A percentile compares a stretch with the other conserved stretches of the same genome.
Evolutionary conservation across 176 grass and related monocot species (phyloP).

Genomic region (Eleusine coracana): DNA sequence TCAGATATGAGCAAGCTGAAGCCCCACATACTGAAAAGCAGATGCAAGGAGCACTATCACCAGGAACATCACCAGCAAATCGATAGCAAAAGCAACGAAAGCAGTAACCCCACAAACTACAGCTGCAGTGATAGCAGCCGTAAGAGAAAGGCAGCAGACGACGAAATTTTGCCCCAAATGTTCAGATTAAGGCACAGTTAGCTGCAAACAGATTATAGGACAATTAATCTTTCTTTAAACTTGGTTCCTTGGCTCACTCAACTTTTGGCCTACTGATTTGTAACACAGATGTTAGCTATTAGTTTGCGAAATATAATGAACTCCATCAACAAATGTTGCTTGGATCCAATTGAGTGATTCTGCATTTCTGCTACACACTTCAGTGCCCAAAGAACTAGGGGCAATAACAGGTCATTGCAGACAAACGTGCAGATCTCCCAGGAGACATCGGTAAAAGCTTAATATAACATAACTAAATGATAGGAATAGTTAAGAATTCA

Average conservation of each 20-base stretch:
- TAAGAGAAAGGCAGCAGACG: slow-evolving; percentile 71
- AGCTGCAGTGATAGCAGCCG: slow-evolving; percentile 38
- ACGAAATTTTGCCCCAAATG: slow-evolving; percentile 48
- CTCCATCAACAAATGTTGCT: background rate
- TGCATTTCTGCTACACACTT: background rate
- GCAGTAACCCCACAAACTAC: slow-evolving; percentile 32
- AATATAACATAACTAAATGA: background rate
- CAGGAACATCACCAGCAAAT: slow-evolving; percentile 49
- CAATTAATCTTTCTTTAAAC: background rate
- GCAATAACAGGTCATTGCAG: background rate
- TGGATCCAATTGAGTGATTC: slow-evolving; percentile 1
- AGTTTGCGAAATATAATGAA: slow-evolving; percentile 30
- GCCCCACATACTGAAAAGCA: slow-evolving; percentile 82
- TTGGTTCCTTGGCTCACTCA: slow-evolving; percentile 3
- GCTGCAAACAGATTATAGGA: slow-evolving; percentile 27
- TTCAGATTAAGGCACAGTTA: slow-evolving; percentile 61
- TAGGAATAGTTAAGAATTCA: background rate
- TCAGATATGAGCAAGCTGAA: slow-evolving; percentile 92
- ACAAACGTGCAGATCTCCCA: slow-evolving; percentile 2
- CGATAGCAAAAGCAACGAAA: slow-evolving; percentile 36
- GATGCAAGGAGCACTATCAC: slow-evolving; percentile 58
- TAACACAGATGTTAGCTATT: slow-evolving; percentile 21
- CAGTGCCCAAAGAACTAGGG: background rate
- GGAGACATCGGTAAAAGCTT: background rate
- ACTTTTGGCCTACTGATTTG: slow-evolving; percentile 40